Evolutionary conservation across 2,329 filamentous ascomycete species (phyloP), one percentile per base, ranked within the genome.

Genomic region (Clonostachys chloroleuca): DNA sequence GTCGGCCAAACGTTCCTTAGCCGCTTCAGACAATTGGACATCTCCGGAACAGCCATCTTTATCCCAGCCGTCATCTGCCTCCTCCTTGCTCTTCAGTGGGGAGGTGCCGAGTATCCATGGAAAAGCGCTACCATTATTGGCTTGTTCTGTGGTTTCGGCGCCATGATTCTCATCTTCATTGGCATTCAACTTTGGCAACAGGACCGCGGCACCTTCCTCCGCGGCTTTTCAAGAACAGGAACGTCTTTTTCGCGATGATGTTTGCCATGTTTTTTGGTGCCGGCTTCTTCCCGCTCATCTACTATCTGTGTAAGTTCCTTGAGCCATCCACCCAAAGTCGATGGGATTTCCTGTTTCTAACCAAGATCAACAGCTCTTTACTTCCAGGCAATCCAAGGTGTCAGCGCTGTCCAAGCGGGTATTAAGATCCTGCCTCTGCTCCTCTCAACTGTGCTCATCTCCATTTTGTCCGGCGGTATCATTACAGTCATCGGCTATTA

Each of bases 81-180:
- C 12, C 62, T 83, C 9, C 66, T 83, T 5, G 78, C 77, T 8
- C 64, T 83, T 36, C 73, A 82, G 54, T 82, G 75, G 73, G 80
- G 78, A 13, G 80, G 80, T 9, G 64, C 70, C 37, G 59, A 71
- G 20, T 74, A 76, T 47, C 44, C 77, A 5, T 83, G 78, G 79
- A 65, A 58, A 48, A 69, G 66, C 60, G 59, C 68, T 12, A 65
- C 61, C 20, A 66, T 80, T 44, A 74, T 81, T 36, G 76, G 74
- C 2, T 62, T 81, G 17, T 72, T 82, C 46, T 65, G 73, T 9
- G 72, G 74, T 5, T 70, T 69, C n/a, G 75, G 59, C 2, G 58
- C 67, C 17, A 69, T 80, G 59, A 60, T 68, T 14, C 47, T 59
- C 47, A 52, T 73, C 30, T 84, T 84, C 12, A 18, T 57, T 50